A percentile compares a stretch with the other conserved stretches of the same genome.
phyloP scores from a whole-genome alignment of 2,329 filamentous ascomycete species.

The Cladosporium velox region DNA sequence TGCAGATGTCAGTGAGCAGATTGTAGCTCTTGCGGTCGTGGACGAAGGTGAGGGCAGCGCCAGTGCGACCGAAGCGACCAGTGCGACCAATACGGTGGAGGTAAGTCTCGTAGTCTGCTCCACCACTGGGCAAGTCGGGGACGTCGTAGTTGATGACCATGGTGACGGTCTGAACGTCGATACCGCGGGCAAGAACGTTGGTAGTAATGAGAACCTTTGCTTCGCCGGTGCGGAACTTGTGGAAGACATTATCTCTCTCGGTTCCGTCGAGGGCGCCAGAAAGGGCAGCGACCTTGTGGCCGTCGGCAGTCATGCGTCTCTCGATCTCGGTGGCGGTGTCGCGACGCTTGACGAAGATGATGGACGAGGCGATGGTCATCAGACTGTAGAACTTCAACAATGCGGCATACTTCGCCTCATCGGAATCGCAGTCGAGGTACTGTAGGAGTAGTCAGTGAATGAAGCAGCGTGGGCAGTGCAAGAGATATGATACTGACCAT shows the following conservation, averaged over 20 bases:
- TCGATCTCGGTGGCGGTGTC: constrained; percentile 84
- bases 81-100: constrained; percentile 97
- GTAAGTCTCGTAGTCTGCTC: constrained; percentile 90
- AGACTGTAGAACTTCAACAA: constrained; percentile 92
- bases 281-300: constrained; percentile 86
- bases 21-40: constrained; percentile 80
- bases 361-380: constrained; percentile 94
- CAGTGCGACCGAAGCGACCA: constrained; percentile 92
- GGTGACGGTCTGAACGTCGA: constrained; percentile 86
- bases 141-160: constrained; percentile 96
- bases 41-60: constrained; percentile 93
- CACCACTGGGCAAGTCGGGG: constrained; percentile 59
- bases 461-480: not conserved
- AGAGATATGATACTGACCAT: constrained; percentile 51
- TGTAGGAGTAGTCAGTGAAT: not conserved
- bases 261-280: constrained; percentile 84
- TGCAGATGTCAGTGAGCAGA: constrained; percentile 76
- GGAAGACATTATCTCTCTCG: constrained; percentile 80
- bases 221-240: constrained; percentile 80
- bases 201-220: constrained; percentile 98
- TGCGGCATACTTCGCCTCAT: constrained; percentile 81
- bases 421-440: constrained; percentile 86
- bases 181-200: constrained; percentile 93
- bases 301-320: constrained; percentile 79
- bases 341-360: constrained; percentile 96